Base-by-base conservation (phyloP, 1,139 yeast species). In the Pichia kudriavzevii region DNA sequence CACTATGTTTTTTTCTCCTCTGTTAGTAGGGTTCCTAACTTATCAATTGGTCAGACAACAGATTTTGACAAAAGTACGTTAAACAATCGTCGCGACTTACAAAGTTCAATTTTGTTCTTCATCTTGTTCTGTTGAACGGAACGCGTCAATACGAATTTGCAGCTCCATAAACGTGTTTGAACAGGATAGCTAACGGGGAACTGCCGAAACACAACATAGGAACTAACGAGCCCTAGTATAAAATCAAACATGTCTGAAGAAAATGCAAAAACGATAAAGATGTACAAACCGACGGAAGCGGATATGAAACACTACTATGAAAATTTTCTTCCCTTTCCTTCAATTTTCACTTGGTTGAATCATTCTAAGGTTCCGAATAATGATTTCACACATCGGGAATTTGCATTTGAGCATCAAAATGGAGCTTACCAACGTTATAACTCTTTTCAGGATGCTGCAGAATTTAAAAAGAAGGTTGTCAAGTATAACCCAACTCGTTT, bases 391-490 rank as follows among this genome's bases (percentile, higher is more conserved):
- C 79, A 83, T 71, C 71, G 99, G 48, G 99, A 91, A 55, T 79
- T 91, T 56, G 98, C 98, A 1, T 87, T 81, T 64, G 95, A 93
- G 37, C 75, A 81, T 51, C 68, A 82, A 46, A 75, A 82, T 25
- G 93, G 91, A 3, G 91, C 87, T 0, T 91, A 91, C 55, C 80
- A 84, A 47, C 80, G 99, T 49, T 91, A 88, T 62, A 82, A 80
- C 50, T 82, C 96, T 1, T 91, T 70, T 50, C 60, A 64, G 1
- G 61, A 71, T 3, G 67, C 66, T 15, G 83, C 76, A 22, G 95
- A 84, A 31, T 85, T 91, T 60, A 83, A 81, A 51, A 65, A 70
- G 22, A 75, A 83, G 8, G 91, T 88, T 3, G 65, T 79, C 17
- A 67, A 65, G 30, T 71, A 85, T 18, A 77, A 79, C 43, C 99